Percentiles rank a stretch among this genome's conserved stretches.
These are phyloP conservation scores for Marasmius sp. DNA, from an alignment of 1,284 basidiomycete species.

Conservation along the genomic window DNA sequence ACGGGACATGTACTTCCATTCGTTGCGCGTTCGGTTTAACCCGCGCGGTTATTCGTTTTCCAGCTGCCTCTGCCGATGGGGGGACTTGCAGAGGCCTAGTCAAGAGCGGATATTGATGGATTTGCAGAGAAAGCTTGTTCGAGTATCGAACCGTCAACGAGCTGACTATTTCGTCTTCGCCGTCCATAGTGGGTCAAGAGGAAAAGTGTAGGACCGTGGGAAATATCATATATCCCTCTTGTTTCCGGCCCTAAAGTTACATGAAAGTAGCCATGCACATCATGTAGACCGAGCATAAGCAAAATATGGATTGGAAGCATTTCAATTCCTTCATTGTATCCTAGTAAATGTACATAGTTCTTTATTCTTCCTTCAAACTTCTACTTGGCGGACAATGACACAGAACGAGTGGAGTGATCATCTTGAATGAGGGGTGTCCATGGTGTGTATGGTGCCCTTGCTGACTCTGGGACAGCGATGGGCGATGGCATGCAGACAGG, in stretches of 20 bases:
- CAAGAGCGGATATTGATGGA: conserved; percentile 78
- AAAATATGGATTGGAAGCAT: too few relatives aligned
- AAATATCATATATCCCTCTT: background rate
- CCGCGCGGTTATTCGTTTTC: conserved; percentile 73
- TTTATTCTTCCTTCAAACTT: background rate
- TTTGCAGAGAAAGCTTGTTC: conserved; percentile 57
- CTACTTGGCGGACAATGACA: background rate
- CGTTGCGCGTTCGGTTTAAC: conserved; percentile 61
- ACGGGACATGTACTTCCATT: conserved; percentile 75
- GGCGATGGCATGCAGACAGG: background rate
- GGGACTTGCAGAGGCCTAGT: conserved; percentile 71
- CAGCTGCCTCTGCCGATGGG: conserved; percentile 66
- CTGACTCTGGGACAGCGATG: background rate
- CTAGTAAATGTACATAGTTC: too few relatives aligned
- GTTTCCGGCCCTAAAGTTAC: too few relatives aligned
- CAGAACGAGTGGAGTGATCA: background rate
- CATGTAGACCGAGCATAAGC: too few relatives aligned
- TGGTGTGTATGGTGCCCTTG: background rate
- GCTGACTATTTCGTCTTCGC: conserved; percentile 56
- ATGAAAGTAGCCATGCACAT: too few relatives aligned
- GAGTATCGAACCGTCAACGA: conserved; percentile 72
- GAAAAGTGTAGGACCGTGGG: background rate
- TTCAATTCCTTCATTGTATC: too few relatives aligned
- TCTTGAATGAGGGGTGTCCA: background rate
- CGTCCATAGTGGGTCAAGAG: conserved; percentile 33